These are phyloP conservation scores for Takashimella koratensis DNA, from an alignment of 1,284 basidiomycete genomes.

Conservation along the genomic window DNA sequence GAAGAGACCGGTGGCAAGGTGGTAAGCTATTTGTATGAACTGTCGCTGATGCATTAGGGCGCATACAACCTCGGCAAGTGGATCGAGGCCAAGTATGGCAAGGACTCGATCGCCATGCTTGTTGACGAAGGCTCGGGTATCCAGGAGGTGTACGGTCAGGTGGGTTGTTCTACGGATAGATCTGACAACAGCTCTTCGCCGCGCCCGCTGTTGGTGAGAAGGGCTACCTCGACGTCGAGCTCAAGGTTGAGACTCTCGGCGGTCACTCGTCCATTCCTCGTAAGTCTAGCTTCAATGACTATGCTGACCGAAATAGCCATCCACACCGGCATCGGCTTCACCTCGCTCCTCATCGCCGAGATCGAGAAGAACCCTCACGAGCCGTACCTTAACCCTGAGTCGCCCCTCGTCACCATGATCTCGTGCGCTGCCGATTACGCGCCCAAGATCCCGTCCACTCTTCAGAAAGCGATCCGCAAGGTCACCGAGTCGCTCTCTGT, in stretches of 20 bases:
- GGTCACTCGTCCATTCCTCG: conserved; percentile 67
- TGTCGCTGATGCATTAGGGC: conserved; percentile 50
- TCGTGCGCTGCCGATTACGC: conserved; percentile 34
- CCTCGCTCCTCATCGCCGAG: conserved; percentile 38
- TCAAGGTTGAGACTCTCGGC: conserved; percentile 58
- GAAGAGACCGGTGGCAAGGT: conserved; percentile 60
- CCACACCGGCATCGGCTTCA: conserved; percentile 47
- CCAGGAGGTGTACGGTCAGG: conserved; percentile 24
- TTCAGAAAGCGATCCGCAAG: conserved; percentile 22
- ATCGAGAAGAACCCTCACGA: conserved; percentile 41
- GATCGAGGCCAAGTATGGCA: conserved; percentile 58
- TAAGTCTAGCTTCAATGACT: conserved; percentile 13
- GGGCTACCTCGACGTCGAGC: conserved; percentile 62
- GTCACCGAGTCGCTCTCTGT: conserved; percentile 16
- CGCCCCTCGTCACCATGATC: conserved; percentile 24
- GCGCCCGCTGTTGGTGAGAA: conserved; percentile 61
- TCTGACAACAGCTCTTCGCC: conserved; percentile 54
- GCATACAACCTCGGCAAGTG: conserved; percentile 54
- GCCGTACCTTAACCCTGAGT: conserved; percentile 25
- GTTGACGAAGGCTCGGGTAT: conserved; percentile 50
- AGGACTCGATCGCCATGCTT: conserved; percentile 59
- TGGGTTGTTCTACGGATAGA: no score
- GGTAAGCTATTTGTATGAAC: conserved; percentile 15
- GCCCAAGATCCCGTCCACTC: conserved; percentile 18
- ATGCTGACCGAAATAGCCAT: background rate